These are phyloP conservation scores for Cercophora samala DNA, from an alignment of 495 filamentous ascomycete genomes.

Conservation along the genomic window DNA sequence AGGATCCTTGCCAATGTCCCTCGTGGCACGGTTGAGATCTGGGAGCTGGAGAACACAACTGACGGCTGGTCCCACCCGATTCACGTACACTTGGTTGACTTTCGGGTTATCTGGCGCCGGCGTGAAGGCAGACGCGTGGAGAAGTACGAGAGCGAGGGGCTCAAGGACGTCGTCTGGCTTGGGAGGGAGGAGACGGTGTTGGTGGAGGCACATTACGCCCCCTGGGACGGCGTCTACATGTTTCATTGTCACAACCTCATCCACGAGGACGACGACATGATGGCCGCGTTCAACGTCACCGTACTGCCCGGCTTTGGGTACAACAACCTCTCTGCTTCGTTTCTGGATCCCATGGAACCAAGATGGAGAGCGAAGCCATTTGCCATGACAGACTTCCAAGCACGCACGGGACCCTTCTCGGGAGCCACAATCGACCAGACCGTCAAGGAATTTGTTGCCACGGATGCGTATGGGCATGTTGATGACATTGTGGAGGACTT, in stretches of 20 bases:
- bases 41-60: conserved; percentile 45
- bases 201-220: conserved; percentile 46
- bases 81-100: conserved; percentile 57
- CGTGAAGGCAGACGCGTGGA: conserved; percentile 33
- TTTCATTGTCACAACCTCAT: conserved; percentile 54
- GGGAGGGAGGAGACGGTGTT: conserved; percentile 43
- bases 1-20: conserved; percentile 44
- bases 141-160: conserved; percentile 46
- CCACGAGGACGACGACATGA: conserved; percentile 58
- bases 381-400: background rate
- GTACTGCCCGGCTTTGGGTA: conserved; percentile 42
- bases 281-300: conserved; percentile 55
- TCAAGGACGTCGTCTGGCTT: conserved; percentile 52
- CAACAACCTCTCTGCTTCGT: conserved; percentile 31
- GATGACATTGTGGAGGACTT: conserved; percentile 24
- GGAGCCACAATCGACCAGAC: conserved; percentile 23
- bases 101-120: conserved; percentile 46
- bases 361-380: conserved; percentile 21
- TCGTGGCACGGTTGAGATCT: conserved; percentile 45
- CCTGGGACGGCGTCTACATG: conserved; percentile 53
- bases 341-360: conserved; percentile 26
- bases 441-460: conserved; percentile 29
- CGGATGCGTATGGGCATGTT: conserved; percentile 30
- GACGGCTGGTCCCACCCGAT: conserved; percentile 49
- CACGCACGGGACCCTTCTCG: no score